A percentile compares a stretch with the other conserved stretches of the same genome.
Conservation (phyloP, 1,284 basidiomycete species). For the Malassezia psittaci region DNA sequence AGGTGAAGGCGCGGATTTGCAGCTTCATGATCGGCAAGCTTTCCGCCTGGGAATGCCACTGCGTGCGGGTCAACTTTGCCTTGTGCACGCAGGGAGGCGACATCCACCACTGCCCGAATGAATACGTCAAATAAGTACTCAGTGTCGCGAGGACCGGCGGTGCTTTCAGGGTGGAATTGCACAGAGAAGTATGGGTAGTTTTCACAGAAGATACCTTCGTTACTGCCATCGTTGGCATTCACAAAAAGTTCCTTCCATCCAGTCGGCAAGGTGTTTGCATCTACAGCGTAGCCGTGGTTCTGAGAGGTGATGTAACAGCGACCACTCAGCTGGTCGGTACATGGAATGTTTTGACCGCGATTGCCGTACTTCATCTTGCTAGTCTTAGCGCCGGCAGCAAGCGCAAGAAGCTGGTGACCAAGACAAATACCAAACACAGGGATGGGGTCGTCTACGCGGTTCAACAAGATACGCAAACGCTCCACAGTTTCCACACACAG, state of each 20-base stretch:
- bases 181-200: conserved; percentile 86
- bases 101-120: conserved; percentile 73
- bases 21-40: conserved; percentile 69
- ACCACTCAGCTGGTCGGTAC: conserved; percentile 83
- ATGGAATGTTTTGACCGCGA: conserved; percentile 96
- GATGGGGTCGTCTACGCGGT: conserved; percentile 56
- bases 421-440: conserved; percentile 99
- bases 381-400: conserved; percentile 85
- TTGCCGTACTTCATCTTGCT: conserved; percentile 99
- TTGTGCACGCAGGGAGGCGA: conserved; percentile 56
- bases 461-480: conserved; percentile 62
- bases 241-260: conserved; percentile 91
- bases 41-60: conserved; percentile 77
- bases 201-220: conserved; percentile 85
- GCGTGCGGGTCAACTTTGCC: conserved; percentile 10
- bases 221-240: conserved; percentile 94
- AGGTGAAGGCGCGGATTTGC: conserved; percentile 66
- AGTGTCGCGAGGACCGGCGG: conserved; percentile 94
- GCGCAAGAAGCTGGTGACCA: conserved; percentile 89
- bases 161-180: conserved; percentile 99
- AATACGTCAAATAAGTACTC: conserved; percentile 99
- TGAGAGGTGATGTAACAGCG: conserved; percentile 98
- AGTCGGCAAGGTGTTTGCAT: conserved; percentile 63
- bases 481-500: conserved; percentile 60
- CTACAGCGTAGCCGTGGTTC: conserved; percentile 97